Conservation (phyloP, 495 filamentous ascomycete genomes). For the Friedmanniomyces simplex region DNA sequence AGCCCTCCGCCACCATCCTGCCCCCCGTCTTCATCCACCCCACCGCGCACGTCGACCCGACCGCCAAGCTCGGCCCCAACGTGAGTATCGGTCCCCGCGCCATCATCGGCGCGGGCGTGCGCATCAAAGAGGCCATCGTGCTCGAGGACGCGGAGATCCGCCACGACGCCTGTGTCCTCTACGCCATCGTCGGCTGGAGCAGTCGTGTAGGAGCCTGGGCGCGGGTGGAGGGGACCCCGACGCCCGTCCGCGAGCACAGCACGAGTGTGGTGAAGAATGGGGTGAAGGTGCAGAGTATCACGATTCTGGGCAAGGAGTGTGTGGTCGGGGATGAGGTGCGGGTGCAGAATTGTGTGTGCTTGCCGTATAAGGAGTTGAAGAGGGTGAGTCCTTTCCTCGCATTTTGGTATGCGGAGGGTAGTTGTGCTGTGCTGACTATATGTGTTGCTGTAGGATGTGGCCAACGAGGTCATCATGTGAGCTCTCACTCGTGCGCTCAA, state of each 20-base stretch:
- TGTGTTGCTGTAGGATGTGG: constrained; percentile 14
- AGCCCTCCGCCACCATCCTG: constrained; percentile 80
- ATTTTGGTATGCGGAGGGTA: background rate
- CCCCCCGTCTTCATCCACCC: constrained; percentile 97
- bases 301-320: constrained; percentile 95
- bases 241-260: constrained; percentile 75
- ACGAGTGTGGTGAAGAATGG: constrained; percentile 96
- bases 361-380: constrained; percentile 98
- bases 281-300: constrained; percentile 97
- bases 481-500: background rate
- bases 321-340: constrained; percentile 88
- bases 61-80: constrained; percentile 93
- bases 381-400: constrained; percentile 51
- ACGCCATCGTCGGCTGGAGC: constrained; percentile 95
- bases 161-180: constrained; percentile 92
- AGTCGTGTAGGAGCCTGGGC: constrained; percentile 96
- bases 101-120: constrained; percentile 72
- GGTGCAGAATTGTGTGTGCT: constrained; percentile 95
- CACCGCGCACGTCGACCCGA: constrained; percentile 82
- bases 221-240: constrained; percentile 91
- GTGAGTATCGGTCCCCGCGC: constrained; percentile 88
- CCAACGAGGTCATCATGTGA: constrained; percentile 25
- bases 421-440: constrained; percentile 6
- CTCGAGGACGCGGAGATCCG: constrained; percentile 92
- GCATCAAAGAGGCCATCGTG: constrained; percentile 93